Conservation (phyloP, 2,329 filamentous ascomycete genomes). For the Colletotrichum phormii region DNA sequence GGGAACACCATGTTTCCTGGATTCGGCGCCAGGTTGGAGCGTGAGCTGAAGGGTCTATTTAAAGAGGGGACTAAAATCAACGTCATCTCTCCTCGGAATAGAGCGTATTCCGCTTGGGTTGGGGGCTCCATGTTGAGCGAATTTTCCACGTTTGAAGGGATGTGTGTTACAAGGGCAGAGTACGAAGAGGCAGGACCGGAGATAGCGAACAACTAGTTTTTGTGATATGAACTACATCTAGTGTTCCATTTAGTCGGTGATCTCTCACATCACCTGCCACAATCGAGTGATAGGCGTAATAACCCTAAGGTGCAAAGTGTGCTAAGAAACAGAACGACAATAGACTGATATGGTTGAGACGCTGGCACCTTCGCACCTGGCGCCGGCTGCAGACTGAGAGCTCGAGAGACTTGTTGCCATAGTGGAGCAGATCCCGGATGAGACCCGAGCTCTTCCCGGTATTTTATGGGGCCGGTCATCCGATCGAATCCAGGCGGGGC, state of each 20-base stretch:
- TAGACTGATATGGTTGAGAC: too few species aligned
- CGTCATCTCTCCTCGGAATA: not conserved
- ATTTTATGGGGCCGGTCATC: not conserved
- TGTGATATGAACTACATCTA: not conserved
- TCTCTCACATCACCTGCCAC: too few species aligned
- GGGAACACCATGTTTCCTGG: conserved; percentile 4
- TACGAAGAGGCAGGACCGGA: conserved; percentile 11
- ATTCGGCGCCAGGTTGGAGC: not conserved
- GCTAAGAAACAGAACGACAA: too few species aligned
- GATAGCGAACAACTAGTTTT: conserved; percentile 2
- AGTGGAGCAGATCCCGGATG: not conserved
- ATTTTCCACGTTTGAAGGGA: not conserved
- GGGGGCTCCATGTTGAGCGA: conserved; percentile 17
- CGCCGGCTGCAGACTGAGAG: too few species aligned
- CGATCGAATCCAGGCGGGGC: not conserved
- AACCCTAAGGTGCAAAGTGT: too few species aligned
- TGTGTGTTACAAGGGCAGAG: conserved; percentile 7
- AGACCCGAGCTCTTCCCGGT: not conserved
- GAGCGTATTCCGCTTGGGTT: conserved; percentile 1
- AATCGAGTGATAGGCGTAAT: too few species aligned
- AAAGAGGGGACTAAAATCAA: not conserved
- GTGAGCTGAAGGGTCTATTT: not conserved
- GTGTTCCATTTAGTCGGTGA: too few species aligned
- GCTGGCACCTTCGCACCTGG: too few species aligned
- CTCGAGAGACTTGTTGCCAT: not conserved